Conservation (phyloP, 345 rosid species). For the Mercurialis annua region DNA sequence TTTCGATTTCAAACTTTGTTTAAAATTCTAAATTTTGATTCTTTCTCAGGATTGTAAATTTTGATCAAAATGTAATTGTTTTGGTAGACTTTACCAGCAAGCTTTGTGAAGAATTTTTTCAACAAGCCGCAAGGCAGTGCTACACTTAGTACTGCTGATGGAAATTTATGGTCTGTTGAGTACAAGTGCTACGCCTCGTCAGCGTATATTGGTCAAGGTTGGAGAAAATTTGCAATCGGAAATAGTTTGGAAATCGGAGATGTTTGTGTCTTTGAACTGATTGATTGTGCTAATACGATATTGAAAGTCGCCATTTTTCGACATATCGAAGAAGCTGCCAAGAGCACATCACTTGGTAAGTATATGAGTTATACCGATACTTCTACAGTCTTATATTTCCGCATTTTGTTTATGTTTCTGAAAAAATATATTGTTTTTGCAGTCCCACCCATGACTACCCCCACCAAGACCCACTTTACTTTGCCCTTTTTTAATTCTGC, state of each 20-base stretch:
- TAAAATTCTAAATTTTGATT: too few relatives aligned
- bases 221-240: constrained; percentile 1
- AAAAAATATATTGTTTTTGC: neutral
- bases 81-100: constrained; percentile 10
- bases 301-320: constrained; percentile 1
- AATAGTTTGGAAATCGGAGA: constrained; percentile 15
- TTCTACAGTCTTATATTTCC: too few relatives aligned
- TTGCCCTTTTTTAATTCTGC: constrained; percentile 9
- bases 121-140: neutral
- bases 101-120: constrained; percentile 16
- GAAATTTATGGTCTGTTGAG: constrained; percentile 13
- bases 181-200: neutral
- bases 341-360: neutral
- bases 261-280: constrained; percentile 17
- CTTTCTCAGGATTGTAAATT: too few relatives aligned
- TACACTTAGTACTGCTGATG: neutral
- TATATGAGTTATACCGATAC: too few relatives aligned
- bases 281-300: neutral
- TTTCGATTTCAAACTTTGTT: neutral
- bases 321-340: neutral
- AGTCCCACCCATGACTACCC: constrained; percentile 31
- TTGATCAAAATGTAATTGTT: neutral
- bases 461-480: constrained; percentile 28
- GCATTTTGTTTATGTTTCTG: too few relatives aligned
- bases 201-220: neutral